These are phyloP conservation scores for Fusarium nodosum DNA, from an alignment of 2,329 filamentous ascomycete genomes.

Conservation along the genomic window DNA sequence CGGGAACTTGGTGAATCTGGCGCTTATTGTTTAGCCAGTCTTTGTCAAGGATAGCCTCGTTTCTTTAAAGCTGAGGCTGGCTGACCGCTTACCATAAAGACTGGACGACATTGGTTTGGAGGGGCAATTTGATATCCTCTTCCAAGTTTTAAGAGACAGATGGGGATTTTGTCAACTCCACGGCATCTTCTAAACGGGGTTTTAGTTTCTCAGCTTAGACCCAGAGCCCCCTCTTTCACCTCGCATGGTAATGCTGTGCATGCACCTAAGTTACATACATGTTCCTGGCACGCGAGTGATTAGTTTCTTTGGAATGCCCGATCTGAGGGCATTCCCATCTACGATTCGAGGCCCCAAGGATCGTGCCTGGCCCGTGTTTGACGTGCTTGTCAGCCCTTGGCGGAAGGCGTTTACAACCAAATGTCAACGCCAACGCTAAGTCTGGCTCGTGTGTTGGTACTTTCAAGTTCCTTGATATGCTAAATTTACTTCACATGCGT, in stretches of 20 bases:
- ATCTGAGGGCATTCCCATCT: slow-evolving; percentile 19
- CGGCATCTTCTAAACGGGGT: slow-evolving; percentile 20
- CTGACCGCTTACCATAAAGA: slow-evolving; percentile 47
- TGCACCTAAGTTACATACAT: slow-evolving; percentile 12
- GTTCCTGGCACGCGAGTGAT: slow-evolving; percentile 10
- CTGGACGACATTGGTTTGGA: slow-evolving; percentile 41
- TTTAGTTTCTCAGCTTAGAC: slow-evolving; percentile 11
- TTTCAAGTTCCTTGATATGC: slow-evolving; percentile 16
- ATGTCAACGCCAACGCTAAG: slow-evolving; percentile 31
- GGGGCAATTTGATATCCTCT: slow-evolving; percentile 28
- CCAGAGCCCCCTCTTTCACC: slow-evolving; percentile 10
- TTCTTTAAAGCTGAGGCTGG: slow-evolving; percentile 48
- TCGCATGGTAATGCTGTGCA: slow-evolving; percentile 19
- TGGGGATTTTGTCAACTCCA: slow-evolving; percentile 14
- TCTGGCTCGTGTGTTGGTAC: slow-evolving; percentile 6
- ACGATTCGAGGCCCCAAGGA: slow-evolving; percentile 6
- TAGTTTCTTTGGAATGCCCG: slow-evolving; percentile 6
- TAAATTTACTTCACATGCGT: background rate
- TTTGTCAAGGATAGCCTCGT: slow-evolving; percentile 50
- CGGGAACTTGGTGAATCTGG: slow-evolving; percentile 32
- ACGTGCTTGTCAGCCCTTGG: slow-evolving; percentile 35
- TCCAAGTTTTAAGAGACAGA: slow-evolving; percentile 30
- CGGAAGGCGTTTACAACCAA: slow-evolving; percentile 30
- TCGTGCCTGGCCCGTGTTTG: slow-evolving; percentile 18
- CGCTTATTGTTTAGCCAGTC: slow-evolving; percentile 32